These are phyloP conservation scores for Phaeosphaeriaceae sp. DNA, from an alignment of 2,329 filamentous ascomycete genomes.

Conservation along the genomic window DNA sequence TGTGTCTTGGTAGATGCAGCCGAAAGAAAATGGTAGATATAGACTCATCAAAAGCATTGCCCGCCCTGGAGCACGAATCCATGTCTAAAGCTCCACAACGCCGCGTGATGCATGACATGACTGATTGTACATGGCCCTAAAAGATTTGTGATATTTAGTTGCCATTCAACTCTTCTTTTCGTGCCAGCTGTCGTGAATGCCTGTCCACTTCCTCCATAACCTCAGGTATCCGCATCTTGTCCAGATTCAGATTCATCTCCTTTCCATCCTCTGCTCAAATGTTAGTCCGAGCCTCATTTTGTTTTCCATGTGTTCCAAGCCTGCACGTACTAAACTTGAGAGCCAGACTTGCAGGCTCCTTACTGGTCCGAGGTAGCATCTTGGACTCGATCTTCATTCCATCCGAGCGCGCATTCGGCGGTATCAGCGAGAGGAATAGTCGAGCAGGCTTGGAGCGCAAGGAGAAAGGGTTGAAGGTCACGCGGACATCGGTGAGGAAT, in stretches of 20 bases:
- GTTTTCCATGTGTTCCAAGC: background rate
- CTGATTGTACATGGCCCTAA: constrained; percentile 12
- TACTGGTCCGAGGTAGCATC: constrained; percentile 73
- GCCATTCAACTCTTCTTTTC: constrained; percentile 77
- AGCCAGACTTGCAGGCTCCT: constrained; percentile 71
- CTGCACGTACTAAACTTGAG: constrained; percentile 81
- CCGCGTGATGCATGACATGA: constrained; percentile 29
- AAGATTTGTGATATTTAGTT: constrained; percentile 25
- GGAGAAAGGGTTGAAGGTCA: constrained; percentile 93
- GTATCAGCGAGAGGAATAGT: constrained; percentile 84
- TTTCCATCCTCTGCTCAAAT: constrained; percentile 80
- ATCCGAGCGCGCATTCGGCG: constrained; percentile 74
- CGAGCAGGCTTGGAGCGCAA: constrained; percentile 80
- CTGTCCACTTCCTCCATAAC: constrained; percentile 88
- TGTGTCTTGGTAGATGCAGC: background rate
- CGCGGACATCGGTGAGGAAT: constrained; percentile 83
- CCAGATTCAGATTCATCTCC: constrained; percentile 81
- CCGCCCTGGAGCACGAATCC: constrained; percentile 7
- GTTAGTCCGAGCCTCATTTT: constrained; percentile 18
- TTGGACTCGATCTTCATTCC: constrained; percentile 81
- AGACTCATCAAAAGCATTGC: constrained; percentile 25
- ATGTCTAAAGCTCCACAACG: constrained; percentile 27
- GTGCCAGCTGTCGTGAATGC: constrained; percentile 81
- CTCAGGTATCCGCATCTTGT: constrained; percentile 82
- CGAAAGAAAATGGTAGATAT: constrained; percentile 11